Conservation (phyloP, 495 filamentous ascomycete genomes). For the Neurospora hispaniola region DNA sequence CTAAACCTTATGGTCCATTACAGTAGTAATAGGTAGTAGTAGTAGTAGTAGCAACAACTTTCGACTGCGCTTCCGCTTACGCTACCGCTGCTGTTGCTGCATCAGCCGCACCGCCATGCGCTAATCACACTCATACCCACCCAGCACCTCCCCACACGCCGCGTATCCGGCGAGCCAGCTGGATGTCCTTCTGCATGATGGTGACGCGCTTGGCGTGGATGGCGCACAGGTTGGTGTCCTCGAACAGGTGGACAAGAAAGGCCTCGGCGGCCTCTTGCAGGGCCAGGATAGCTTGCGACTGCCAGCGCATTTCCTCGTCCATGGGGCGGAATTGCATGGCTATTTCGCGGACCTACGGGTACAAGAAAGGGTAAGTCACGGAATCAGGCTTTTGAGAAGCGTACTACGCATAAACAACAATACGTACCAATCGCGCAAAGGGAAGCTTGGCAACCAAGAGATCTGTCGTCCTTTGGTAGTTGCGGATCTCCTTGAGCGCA, state of each 20-base stretch:
- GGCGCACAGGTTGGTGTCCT: slow-evolving; percentile 90
- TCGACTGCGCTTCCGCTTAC: background rate
- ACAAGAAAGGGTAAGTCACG: background rate
- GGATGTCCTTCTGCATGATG: slow-evolving; percentile 96
- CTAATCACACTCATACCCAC: slow-evolving; percentile 12
- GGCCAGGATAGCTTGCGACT: slow-evolving; percentile 80
- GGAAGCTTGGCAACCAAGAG: slow-evolving; percentile 72
- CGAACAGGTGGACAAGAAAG: slow-evolving; percentile 87
- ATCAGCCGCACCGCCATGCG: background rate
- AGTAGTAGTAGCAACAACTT: background rate
- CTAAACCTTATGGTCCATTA: background rate
- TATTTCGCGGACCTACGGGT: slow-evolving; percentile 68
- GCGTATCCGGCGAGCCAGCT: slow-evolving; percentile 76
- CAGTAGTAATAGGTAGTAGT: background rate
- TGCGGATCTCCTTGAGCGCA: slow-evolving; percentile 77
- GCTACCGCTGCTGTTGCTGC: background rate
- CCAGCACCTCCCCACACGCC: slow-evolving; percentile 44
- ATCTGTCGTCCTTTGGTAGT: slow-evolving; percentile 71
- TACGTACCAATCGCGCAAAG: slow-evolving; percentile 69
- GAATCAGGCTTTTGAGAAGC: background rate
- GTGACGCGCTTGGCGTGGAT: slow-evolving; percentile 94
- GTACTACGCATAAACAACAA: background rate
- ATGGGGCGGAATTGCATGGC: slow-evolving; percentile 43
- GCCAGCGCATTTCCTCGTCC: slow-evolving; percentile 67
- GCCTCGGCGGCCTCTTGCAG: slow-evolving; percentile 89